Evolutionary conservation across 768 basidiomycete species (phyloP).

Genomic region (Mycena olivaceomarginata): DNA sequence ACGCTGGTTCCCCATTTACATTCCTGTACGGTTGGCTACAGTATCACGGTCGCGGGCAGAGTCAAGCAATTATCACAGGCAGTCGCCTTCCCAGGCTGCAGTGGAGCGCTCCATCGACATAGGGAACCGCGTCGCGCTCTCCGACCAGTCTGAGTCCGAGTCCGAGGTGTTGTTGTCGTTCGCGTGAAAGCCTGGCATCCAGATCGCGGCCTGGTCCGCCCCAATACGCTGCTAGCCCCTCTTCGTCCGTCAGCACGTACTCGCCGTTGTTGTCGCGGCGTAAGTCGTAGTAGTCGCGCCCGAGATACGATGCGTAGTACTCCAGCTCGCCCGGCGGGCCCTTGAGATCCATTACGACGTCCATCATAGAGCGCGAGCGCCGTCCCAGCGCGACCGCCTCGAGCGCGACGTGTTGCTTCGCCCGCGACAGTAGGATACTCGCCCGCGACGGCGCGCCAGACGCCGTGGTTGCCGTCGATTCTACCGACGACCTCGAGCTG

Average conservation of each 20-base stretch:
- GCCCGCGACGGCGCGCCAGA: slow-evolving; percentile 30
- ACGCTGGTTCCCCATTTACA: slow-evolving; percentile 44
- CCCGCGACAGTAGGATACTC: slow-evolving; percentile 50
- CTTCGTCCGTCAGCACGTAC: slow-evolving; percentile 35
- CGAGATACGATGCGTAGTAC: slow-evolving; percentile 28
- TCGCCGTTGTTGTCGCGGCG: neutral
- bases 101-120: slow-evolving; percentile 71
- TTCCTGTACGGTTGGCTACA: neutral
- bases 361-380: slow-evolving; percentile 63
- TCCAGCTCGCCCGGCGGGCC: slow-evolving; percentile 49
- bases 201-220: slow-evolving; percentile 56
- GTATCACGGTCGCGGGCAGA: neutral
- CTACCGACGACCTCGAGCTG: slow-evolving; percentile 18
- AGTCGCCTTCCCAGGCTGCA: slow-evolving; percentile 37
- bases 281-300: neutral
- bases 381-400: slow-evolving; percentile 55
- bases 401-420: slow-evolving; percentile 50
- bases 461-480: slow-evolving; percentile 2
- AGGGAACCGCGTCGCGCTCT: slow-evolving; percentile 44
- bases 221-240: slow-evolving; percentile 61
- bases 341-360: slow-evolving; percentile 66
- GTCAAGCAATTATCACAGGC: neutral
- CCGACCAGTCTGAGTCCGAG: slow-evolving; percentile 37
- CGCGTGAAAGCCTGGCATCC: slow-evolving; percentile 27
- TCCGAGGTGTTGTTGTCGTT: neutral